Evolutionary conservation across 2,329 filamentous ascomycete genomes (phyloP).

Genomic region (Dendryphion nanum): DNA sequence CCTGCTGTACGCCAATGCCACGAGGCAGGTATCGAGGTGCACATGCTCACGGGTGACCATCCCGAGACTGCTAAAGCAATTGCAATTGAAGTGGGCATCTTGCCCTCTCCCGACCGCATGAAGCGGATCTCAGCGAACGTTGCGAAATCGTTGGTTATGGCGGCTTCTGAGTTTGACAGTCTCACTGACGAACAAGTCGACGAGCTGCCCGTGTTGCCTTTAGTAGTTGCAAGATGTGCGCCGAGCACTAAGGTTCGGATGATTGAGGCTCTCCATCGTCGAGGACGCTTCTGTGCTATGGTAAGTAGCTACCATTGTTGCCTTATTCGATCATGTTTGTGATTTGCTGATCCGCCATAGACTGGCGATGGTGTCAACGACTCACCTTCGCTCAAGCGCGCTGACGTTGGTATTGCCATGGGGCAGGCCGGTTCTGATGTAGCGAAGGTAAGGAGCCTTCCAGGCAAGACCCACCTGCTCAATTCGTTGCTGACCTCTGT

Average conservation of each 20-base stretch:
- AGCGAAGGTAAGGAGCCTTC: too few relatives aligned
- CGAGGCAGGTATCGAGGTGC: conserved; percentile 47
- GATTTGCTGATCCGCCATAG: too few relatives aligned
- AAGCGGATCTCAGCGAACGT: conserved; percentile 24
- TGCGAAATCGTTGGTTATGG: conserved; percentile 32
- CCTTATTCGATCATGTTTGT: too few relatives aligned
- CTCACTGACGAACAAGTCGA: conserved; percentile 74
- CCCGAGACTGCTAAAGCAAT: conserved; percentile 47
- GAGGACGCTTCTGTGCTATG: conserved; percentile 77
- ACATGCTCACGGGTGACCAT: conserved; percentile 51
- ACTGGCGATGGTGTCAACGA: conserved; percentile 91
- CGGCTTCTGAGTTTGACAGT: conserved; percentile 67
- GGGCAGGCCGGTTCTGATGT: conserved; percentile 82
- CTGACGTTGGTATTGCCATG: conserved; percentile 89
- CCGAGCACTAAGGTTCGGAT: conserved; percentile 86
- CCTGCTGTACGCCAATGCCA: conserved; percentile 46
- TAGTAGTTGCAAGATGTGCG: conserved; percentile 81
- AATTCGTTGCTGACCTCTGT: too few relatives aligned
- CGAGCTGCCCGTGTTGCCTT: conserved; percentile 67
- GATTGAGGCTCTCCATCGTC: conserved; percentile 82
- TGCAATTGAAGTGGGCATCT: conserved; percentile 46
- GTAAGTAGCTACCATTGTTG: too few relatives aligned
- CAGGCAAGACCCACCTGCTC: too few relatives aligned
- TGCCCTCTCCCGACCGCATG: conserved; percentile 26
- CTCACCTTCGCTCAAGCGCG: conserved; percentile 73